These are phyloP conservation scores for Pichia sp. DNA, from an alignment of 1,139 yeast species.

Conservation along the genomic window DNA sequence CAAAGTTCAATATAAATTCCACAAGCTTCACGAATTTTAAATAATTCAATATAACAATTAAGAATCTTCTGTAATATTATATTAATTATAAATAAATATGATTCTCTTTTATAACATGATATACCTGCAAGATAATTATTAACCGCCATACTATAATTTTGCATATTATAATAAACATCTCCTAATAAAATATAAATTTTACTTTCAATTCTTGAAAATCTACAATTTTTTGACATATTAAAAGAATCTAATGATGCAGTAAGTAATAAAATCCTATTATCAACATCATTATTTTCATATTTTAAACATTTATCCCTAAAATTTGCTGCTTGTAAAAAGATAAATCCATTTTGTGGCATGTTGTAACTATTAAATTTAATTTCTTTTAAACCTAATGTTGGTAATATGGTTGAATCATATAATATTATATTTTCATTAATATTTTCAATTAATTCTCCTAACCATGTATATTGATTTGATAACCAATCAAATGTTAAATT, in stretches of 20 bases:
- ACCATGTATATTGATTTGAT: constrained; percentile 44
- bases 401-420: constrained; percentile 27
- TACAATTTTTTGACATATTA: constrained; percentile 29
- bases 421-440: constrained; percentile 42
- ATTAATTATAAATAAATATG: constrained; percentile 29
- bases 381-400: constrained; percentile 18
- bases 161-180: constrained; percentile 34
- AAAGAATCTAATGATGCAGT: constrained; percentile 33
- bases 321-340: constrained; percentile 37
- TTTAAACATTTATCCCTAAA: constrained; percentile 20
- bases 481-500: constrained; percentile 32
- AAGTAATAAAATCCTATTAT: constrained; percentile 30
- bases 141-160: constrained; percentile 37
- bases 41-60: constrained; percentile 29
- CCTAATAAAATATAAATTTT: constrained; percentile 46
- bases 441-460: constrained; percentile 47
- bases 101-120: constrained; percentile 30
- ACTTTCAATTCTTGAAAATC: constrained; percentile 33
- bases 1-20: constrained; percentile 6
- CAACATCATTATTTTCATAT: constrained; percentile 22
- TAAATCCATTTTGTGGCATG: constrained; percentile 43
- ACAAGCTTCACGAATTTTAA: constrained; percentile 29
- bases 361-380: constrained; percentile 10
- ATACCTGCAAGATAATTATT: constrained; percentile 35
- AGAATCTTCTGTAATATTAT: constrained; percentile 30